Percentiles rank a stretch among this genome's conserved stretches.
These are phyloP conservation scores for Neocucurbitaria cava DNA, from an alignment of 2,329 filamentous ascomycete genomes.

Conservation along the genomic window DNA sequence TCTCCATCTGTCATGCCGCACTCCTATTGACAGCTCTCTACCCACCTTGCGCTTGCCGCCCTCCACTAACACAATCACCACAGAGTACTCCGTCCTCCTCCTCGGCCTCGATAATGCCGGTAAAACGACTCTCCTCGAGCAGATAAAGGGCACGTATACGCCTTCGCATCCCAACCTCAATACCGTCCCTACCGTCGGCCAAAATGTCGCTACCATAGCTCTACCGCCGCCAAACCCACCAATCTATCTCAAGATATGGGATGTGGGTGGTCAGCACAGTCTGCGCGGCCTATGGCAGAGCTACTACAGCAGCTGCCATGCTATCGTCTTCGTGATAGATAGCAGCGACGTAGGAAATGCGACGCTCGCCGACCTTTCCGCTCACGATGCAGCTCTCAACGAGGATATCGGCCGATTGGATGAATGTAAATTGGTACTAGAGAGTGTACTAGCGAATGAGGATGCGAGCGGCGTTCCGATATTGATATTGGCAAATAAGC, in stretches of 20 bases:
- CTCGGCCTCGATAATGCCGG: constrained; percentile 97
- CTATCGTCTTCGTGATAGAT: constrained; percentile 97
- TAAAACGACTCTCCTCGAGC: constrained; percentile 97
- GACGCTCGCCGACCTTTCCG: constrained; percentile 62
- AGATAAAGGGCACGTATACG: constrained; percentile 88
- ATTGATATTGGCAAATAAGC: constrained; percentile 93
- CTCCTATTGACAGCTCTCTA: not conserved
- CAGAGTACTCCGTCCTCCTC: constrained; percentile 96
- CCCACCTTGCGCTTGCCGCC: not conserved
- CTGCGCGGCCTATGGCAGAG: constrained; percentile 92
- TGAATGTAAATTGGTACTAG: constrained; percentile 87
- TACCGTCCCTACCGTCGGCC: constrained; percentile 95
- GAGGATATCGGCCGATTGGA: constrained; percentile 68
- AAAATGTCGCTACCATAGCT: constrained; percentile 92
- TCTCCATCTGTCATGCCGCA: not conserved
- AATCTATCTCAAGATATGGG: constrained; percentile 99
- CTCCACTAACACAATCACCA: constrained; percentile 15
- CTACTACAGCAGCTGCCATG: constrained; percentile 93
- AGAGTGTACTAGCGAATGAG: constrained; percentile 85
- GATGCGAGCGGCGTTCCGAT: constrained; percentile 92
- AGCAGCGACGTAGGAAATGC: constrained; percentile 91
- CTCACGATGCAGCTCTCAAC: constrained; percentile 42
- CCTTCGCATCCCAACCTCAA: constrained; percentile 73
- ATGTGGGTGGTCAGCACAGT: constrained; percentile 91
- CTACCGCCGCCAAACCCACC: constrained; percentile 68